These are phyloP conservation scores for Telfairia occidentalis DNA, from an alignment of 331 rosid genomes.

Conservation along the genomic window DNA sequence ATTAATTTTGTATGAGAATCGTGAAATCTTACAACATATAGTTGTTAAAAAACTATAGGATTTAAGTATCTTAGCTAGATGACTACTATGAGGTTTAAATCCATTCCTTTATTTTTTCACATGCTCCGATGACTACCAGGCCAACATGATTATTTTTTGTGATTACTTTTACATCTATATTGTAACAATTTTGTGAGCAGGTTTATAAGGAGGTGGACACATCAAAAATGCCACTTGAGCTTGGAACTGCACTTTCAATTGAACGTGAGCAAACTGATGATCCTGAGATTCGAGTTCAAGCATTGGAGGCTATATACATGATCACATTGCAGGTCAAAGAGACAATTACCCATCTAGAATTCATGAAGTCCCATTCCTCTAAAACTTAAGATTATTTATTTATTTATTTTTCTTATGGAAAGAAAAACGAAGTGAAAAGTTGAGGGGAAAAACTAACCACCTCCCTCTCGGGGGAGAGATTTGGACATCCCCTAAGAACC, in stretches of 20 bases:
- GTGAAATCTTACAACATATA: background rate
- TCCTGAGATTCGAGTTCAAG: conserved; percentile 72
- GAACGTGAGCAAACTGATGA: conserved; percentile 72
- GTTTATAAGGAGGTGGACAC: conserved; percentile 64
- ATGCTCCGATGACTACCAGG: background rate
- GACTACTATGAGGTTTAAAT: background rate
- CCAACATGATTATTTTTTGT: background rate
- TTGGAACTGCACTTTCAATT: conserved; percentile 73
- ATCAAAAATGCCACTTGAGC: conserved; percentile 86
- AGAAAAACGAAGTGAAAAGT: background rate
- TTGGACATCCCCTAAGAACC: background rate
- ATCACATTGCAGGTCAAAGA: conserved; percentile 57
- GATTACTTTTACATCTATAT: conserved; percentile 10
- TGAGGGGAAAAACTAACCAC: background rate
- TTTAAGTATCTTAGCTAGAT: no score
- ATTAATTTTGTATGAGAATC: no score
- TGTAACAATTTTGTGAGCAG: conserved; percentile 24
- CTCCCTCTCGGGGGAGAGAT: background rate
- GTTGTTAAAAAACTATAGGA: background rate
- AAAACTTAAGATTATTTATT: background rate
- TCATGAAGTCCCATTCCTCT: background rate
- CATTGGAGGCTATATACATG: conserved; percentile 81
- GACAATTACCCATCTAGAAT: background rate
- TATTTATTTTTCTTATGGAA: background rate
- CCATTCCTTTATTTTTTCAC: background rate